Base-by-base conservation (phyloP, 129 eudicot genomes). In the Centrapalus pauciflorus region DNA sequence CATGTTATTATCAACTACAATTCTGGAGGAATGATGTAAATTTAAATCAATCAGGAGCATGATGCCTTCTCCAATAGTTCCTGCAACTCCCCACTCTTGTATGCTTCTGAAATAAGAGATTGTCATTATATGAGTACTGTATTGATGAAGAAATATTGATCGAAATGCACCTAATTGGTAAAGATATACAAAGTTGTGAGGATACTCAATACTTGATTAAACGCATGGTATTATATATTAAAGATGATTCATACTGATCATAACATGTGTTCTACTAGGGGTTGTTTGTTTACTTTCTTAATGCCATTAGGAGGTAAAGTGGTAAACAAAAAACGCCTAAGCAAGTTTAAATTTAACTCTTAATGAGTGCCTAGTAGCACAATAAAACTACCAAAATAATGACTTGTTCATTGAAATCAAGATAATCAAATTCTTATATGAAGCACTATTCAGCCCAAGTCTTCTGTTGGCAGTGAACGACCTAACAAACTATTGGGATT, bases 81-180 rank as follows among this genome's bases (percentile, higher is more conserved):
- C 79, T 93, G 99, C 77, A 93, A 69, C 77, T 89, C 88, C 37
- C 99, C 99, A 29, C 82, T 89, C 84, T 89, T 77, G 73, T 81
- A 93, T 74, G 99, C 95, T 59, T 93, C 98, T 92, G 90, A 11
- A 79, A 51, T 7, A 61, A 73, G 34, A 71, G 58, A 25, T 5
- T 1, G 27, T 30, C 2, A 52, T 41, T 30, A 55, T 60, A 38
- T 49, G 14, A 37, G 50, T 35, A 12, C 1, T 16, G 7, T 30
- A 35, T 54, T 5, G 1, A 66, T 10, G 45, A 27, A 2, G 0
- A 45, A 13, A 4, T 4, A 6, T 19, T 19, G 40, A 57, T 57
- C 26, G 49, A 67, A 19, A 57, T 26, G 64, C 77, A 64, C 16
- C 37, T 45, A 16, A 45, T 16, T 45, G 2, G 3, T 9, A 16